These are phyloP conservation scores for Pleurostoma richardsiae DNA, from an alignment of 2,329 filamentous ascomycete species.

Conservation along the genomic window DNA sequence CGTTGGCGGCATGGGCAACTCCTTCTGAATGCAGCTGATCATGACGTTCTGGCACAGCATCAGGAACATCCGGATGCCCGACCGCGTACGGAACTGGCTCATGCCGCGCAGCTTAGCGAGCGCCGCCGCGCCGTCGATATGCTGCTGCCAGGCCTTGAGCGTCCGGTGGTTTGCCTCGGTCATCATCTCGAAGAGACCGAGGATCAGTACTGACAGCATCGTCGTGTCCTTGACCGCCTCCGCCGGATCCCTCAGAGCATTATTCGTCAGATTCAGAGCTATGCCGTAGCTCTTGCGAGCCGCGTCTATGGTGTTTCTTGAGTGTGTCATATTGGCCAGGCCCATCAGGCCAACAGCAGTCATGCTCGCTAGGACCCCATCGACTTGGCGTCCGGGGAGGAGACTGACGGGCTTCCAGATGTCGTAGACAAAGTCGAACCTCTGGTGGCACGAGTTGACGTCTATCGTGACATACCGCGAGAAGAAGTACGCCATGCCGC, in stretches of 20 bases:
- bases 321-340: slow-evolving; percentile 39
- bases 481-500: slow-evolving; percentile 44
- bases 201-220: slow-evolving; percentile 46
- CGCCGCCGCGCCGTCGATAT: slow-evolving; percentile 46
- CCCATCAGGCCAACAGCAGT: slow-evolving; percentile 50
- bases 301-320: slow-evolving; percentile 34
- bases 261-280: slow-evolving; percentile 45
- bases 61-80: slow-evolving; percentile 46
- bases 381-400: slow-evolving; percentile 24
- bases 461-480: slow-evolving; percentile 43
- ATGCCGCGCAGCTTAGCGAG: slow-evolving; percentile 44
- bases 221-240: slow-evolving; percentile 43
- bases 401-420: slow-evolving; percentile 41
- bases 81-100: slow-evolving; percentile 37
- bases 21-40: slow-evolving; percentile 46
- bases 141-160: slow-evolving; percentile 45
- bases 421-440: slow-evolving; percentile 48
- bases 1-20: slow-evolving; percentile 40
- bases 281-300: slow-evolving; percentile 46
- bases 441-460: slow-evolving; percentile 38
- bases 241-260: slow-evolving; percentile 37
- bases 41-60: slow-evolving; percentile 47
- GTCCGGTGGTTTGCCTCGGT: slow-evolving; percentile 40
- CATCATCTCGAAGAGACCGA: slow-evolving; percentile 50
- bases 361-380: slow-evolving; percentile 46